Evolutionary conservation across 805 yeast genomes (phyloP).

Genomic region (Candida nitratophila): DNA sequence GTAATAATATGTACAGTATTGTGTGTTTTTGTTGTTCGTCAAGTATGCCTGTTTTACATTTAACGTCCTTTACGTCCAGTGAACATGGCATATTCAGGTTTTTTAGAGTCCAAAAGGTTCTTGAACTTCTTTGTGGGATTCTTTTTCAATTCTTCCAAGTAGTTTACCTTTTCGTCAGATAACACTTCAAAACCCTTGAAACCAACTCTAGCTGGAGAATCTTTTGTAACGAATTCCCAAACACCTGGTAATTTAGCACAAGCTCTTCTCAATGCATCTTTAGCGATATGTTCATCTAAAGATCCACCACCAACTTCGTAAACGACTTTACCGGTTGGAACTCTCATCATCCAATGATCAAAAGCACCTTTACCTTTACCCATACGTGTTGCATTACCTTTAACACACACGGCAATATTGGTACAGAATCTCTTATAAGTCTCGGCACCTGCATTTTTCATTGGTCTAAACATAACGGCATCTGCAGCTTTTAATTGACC

Average conservation of each 20-base stretch:
- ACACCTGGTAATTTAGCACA: constrained; percentile 88
- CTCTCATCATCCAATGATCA: constrained; percentile 95
- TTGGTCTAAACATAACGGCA: constrained; percentile 72
- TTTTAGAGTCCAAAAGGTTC: constrained; percentile 44
- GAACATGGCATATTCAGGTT: constrained; percentile 41
- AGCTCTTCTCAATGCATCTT: constrained; percentile 86
- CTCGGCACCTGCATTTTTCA: constrained; percentile 71
- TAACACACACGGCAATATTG: constrained; percentile 84
- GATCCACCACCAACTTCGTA: constrained; percentile 68
- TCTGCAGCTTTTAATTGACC: constrained; percentile 90
- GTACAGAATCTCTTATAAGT: constrained; percentile 78
- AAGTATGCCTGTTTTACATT: too few species aligned
- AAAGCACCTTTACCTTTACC: constrained; percentile 99
- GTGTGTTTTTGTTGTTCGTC: too few species aligned
- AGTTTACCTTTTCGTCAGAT: constrained; percentile 39
- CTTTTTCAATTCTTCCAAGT: constrained; percentile 43
- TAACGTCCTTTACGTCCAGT: constrained; percentile 19
- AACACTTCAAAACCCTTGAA: constrained; percentile 43
- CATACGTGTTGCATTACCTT: constrained; percentile 99
- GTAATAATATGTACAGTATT: neutral
- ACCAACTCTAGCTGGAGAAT: constrained; percentile 66
- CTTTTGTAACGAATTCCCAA: constrained; percentile 71
- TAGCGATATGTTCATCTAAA: constrained; percentile 83
- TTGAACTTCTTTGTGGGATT: constrained; percentile 62
- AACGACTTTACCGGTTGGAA: constrained; percentile 89